Conservation (phyloP, 2,329 filamentous ascomycete species). For the Blastomyces parvus region DNA sequence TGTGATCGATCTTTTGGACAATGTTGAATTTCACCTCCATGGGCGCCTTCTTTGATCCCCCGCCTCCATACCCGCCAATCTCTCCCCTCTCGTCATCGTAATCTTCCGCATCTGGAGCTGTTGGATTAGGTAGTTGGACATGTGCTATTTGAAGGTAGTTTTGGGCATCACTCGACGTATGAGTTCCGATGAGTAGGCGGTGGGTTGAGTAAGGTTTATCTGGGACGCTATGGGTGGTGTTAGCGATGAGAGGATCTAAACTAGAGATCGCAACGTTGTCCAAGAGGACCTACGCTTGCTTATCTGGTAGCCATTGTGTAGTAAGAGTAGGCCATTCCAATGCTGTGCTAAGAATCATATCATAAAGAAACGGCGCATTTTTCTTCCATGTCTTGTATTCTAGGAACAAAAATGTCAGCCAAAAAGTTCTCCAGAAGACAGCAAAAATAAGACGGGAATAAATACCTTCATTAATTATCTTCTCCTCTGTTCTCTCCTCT, state of each 20-base stretch:
- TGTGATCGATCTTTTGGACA: conserved; percentile 92
- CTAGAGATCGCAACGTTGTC: background rate
- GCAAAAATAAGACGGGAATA: background rate
- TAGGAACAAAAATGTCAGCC: conserved; percentile 26
- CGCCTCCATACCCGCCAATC: conserved; percentile 79
- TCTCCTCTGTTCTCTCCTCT: conserved; percentile 68
- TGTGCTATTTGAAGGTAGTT: conserved; percentile 95
- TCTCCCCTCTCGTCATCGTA: conserved; percentile 90
- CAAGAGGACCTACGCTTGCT: conserved; percentile 54
- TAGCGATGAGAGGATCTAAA: background rate
- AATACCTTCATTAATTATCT: conserved; percentile 84
- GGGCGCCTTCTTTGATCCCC: conserved; percentile 56
- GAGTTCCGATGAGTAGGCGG: conserved; percentile 83
- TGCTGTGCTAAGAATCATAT: conserved; percentile 91
- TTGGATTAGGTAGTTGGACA: conserved; percentile 78
- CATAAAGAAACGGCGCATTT: conserved; percentile 95
- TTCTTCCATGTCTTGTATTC: conserved; percentile 99
- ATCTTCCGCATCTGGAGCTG: conserved; percentile 59
- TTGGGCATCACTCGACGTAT: conserved; percentile 73
- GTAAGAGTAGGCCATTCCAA: conserved; percentile 96
- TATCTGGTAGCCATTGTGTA: conserved; percentile 95
- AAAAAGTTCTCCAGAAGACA: background rate
- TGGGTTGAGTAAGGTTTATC: conserved; percentile 83
- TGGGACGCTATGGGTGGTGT: conserved; percentile 46
- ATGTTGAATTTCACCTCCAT: conserved; percentile 76